A percentile compares a stretch with the other conserved stretches of the same genome.
These are phyloP conservation scores for Zostera marina DNA, from an alignment of 116 monocot genomes.

Conservation along the genomic window DNA sequence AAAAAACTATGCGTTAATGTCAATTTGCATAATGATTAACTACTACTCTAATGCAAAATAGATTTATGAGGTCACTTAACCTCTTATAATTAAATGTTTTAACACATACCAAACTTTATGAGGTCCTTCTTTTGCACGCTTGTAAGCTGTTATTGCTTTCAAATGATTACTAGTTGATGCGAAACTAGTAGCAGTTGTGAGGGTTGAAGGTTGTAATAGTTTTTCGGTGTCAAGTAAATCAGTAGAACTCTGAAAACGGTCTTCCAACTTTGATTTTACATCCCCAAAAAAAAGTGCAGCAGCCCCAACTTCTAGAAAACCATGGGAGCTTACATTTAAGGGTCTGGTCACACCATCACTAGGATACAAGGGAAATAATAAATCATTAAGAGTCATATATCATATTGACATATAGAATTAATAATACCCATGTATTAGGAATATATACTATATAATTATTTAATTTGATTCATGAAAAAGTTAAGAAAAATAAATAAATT, in stretches of 20 bases:
- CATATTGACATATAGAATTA: not conserved
- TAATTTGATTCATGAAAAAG: not conserved
- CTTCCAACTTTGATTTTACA: slow-evolving; percentile 37
- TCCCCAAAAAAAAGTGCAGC: slow-evolving; percentile 77
- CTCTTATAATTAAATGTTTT: no score
- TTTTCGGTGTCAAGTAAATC: slow-evolving; percentile 53
- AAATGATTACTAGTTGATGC: slow-evolving; percentile 53
- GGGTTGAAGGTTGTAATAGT: slow-evolving; percentile 49
- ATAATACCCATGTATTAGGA: not conserved
- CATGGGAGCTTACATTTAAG: slow-evolving; percentile 27
- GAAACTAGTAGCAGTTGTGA: slow-evolving; percentile 42
- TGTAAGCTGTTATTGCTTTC: slow-evolving; percentile 83
- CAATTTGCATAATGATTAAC: no score
- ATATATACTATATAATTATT: not conserved
- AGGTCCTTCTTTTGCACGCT: slow-evolving; percentile 64
- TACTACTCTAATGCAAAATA: not conserved
- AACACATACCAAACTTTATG: slow-evolving; percentile 63
- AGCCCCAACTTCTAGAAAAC: slow-evolving; percentile 78
- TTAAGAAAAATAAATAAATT: not conserved
- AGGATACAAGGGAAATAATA: slow-evolving; percentile 3
- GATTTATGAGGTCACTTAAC: no score
- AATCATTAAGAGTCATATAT: not conserved
- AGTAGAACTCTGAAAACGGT: slow-evolving; percentile 28
- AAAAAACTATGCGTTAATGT: no score
- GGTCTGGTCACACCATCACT: slow-evolving; percentile 27